Evolutionary conservation across 345 rosid species (phyloP), one percentile per base, ranked within the genome.

Genomic region (Lepidium africanum): DNA sequence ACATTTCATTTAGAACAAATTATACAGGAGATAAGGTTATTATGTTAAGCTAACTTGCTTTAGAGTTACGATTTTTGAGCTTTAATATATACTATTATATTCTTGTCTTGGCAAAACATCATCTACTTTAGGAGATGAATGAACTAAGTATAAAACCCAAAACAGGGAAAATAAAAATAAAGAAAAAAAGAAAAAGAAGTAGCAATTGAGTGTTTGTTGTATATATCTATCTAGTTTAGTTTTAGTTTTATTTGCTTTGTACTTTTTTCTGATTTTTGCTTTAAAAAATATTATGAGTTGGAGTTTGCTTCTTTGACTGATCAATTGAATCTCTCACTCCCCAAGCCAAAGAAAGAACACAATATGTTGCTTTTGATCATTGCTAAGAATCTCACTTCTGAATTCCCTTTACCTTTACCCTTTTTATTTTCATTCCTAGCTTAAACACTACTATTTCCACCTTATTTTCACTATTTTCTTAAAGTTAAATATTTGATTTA

Each of bases 291-390:
- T 13, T 50, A 58, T 23, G 55, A 69, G 72, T 70, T 70, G 48
- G 75, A 75, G 78, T 76, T 70, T 76, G 72, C 76, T 76, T 70
- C 76, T 76, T 76, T 76, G 79, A 76, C 79, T 70, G 76, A 76
- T 70, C 67, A 70, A 71, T 57, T 63, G 72, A 59, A 70, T 71
- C 72, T 70, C 63, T 70, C 76, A 33, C 10, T 70, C 62, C 71
- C 67, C 67, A 76, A 65, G 68, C 79, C 68, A 65, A 76, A 59
- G 62, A 65, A 71, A 76, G 72, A 65, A 70, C 76, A 57, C 64
- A 71, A 50, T 15, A 65, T 71, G 72, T 76, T 76, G 79, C 78
- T 69, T 75, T 76, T 76, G 72, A 70, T 76, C 76, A 76, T 71
- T 71, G 76, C 72, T 36, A 70, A 76, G 79, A 70, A 76, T 71